Percentiles rank a stretch among this genome's conserved stretches.
Evolutionary conservation across 2,329 filamentous ascomycete genomes (phyloP).

Genomic region (Monosporascus sp.): DNA sequence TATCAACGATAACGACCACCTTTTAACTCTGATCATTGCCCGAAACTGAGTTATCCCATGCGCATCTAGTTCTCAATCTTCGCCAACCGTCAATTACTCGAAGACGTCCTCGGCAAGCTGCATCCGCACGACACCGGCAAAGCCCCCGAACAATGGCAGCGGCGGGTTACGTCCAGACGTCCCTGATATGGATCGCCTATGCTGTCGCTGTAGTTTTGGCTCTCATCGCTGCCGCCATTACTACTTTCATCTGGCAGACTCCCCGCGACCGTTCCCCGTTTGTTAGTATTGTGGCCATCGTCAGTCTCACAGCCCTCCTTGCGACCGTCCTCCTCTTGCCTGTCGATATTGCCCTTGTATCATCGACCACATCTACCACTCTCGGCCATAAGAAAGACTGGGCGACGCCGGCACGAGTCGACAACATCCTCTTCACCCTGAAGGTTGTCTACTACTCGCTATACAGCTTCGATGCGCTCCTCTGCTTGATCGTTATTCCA

Average conservation of each 20-base stretch:
- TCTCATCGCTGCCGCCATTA: conserved; percentile 72
- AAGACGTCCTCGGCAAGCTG: too few species aligned
- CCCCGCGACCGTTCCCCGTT: conserved; percentile 78
- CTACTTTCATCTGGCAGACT: conserved; percentile 87
- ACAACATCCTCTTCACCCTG: conserved; percentile 72
- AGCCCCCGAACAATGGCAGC: conserved; percentile 17
- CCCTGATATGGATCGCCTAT: conserved; percentile 93
- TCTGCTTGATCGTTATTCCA: conserved; percentile 85
- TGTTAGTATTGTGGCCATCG: conserved; percentile 78
- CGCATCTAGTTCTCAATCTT: too few species aligned
- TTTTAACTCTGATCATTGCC: too few species aligned
- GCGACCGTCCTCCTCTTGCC: conserved; percentile 90
- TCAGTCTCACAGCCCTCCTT: conserved; percentile 81
- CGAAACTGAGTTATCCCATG: too few species aligned
- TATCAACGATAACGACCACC: too few species aligned
- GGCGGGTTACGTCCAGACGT: conserved; percentile 69
- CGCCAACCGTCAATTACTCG: too few species aligned
- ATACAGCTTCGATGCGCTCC: conserved; percentile 83
- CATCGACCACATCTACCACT: conserved; percentile 72
- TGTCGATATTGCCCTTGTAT: conserved; percentile 92
- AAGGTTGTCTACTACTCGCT: conserved; percentile 88
- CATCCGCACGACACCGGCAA: too few species aligned
- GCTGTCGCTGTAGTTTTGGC: conserved; percentile 74
- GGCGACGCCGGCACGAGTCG: conserved; percentile 78
- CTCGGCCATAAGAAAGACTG: conserved; percentile 86